Percentiles rank a stretch among this genome's conserved stretches.
Evolutionary conservation across 1,139 yeast genomes (phyloP).

Genomic region (Debaryomycetaceae sp.): DNA sequence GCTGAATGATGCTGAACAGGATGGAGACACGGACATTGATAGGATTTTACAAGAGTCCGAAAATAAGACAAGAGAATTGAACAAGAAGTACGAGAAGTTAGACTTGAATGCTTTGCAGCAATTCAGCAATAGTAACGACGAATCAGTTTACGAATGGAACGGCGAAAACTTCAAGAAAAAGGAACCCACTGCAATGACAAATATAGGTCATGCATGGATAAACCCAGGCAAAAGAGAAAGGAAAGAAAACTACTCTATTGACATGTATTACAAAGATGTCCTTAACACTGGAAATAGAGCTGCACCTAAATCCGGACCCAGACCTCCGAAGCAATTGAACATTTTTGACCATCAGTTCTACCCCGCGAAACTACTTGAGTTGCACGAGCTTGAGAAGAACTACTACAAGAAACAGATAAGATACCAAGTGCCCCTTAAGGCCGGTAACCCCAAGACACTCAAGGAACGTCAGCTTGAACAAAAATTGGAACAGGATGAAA

Average conservation of each 20-base stretch:
- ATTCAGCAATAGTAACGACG: slow-evolving; percentile 47
- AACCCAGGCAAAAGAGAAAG: slow-evolving; percentile 77
- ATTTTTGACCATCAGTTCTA: slow-evolving; percentile 74
- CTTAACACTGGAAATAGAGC: slow-evolving; percentile 63
- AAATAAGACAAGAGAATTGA: slow-evolving; percentile 58
- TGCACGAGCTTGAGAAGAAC: slow-evolving; percentile 65
- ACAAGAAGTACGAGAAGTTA: slow-evolving; percentile 59
- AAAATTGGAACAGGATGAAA: slow-evolving; percentile 56
- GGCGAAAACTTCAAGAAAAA: slow-evolving; percentile 79
- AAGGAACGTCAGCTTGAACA: slow-evolving; percentile 51
- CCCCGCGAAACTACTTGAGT: slow-evolving; percentile 56
- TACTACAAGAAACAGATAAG: slow-evolving; percentile 52
- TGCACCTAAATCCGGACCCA: slow-evolving; percentile 46
- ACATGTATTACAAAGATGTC: slow-evolving; percentile 76
- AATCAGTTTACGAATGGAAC: slow-evolving; percentile 81
- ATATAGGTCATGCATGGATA: slow-evolving; percentile 57
- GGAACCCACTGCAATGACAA: slow-evolving; percentile 37
- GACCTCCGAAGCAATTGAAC: slow-evolving; percentile 65
- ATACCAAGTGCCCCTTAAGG: slow-evolving; percentile 46
- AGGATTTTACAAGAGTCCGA: slow-evolving; percentile 60
- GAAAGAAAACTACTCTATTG: slow-evolving; percentile 74
- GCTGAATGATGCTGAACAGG: slow-evolving; percentile 16
- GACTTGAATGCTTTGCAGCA: slow-evolving; percentile 77
- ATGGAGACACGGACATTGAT: slow-evolving; percentile 61
- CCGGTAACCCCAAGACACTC: slow-evolving; percentile 40